A percentile compares a stretch with the other conserved stretches of the same genome.
Conservation (phyloP, 1,139 yeast species). For the Saccharomyces hybrid region DNA sequence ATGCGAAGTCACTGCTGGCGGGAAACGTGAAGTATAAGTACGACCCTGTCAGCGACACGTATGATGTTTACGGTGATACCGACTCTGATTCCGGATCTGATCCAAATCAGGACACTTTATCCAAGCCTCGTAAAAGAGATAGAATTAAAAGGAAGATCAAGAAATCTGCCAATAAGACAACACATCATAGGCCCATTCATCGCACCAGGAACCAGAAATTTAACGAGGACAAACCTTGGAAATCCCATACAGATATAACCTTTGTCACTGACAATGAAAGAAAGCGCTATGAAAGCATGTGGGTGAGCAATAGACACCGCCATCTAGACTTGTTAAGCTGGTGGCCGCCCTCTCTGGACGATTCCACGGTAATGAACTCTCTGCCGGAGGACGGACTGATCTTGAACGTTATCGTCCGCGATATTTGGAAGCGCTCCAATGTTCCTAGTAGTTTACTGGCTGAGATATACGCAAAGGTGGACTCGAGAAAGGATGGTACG, state of each 20-base stretch:
- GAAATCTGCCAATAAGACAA: conserved; percentile 3
- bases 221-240: conserved; percentile 93
- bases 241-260: conserved; percentile 62
- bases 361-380: conserved; percentile 16
- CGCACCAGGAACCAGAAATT: conserved; percentile 34
- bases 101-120: neutral
- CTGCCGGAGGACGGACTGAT: conserved; percentile 38
- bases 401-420: conserved; percentile 51
- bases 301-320: conserved; percentile 77
- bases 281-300: conserved; percentile 82
- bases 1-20: neutral
- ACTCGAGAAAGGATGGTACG: conserved; percentile 66
- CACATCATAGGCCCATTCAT: conserved; percentile 9
- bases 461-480: conserved; percentile 75
- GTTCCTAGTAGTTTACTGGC: conserved; percentile 56
- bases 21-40: neutral
- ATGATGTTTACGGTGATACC: neutral
- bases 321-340: conserved; percentile 39
- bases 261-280: conserved; percentile 64
- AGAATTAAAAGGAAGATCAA: conserved; percentile 3
- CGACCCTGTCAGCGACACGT: conserved; percentile 4
- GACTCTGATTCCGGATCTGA: neutral
- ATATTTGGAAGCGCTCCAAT: conserved; percentile 74
- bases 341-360: conserved; percentile 20
- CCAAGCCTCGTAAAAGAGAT: neutral